These are phyloP conservation scores for Rheum nobile DNA, from an alignment of 148 eudicot genomes.

Conservation along the genomic window DNA sequence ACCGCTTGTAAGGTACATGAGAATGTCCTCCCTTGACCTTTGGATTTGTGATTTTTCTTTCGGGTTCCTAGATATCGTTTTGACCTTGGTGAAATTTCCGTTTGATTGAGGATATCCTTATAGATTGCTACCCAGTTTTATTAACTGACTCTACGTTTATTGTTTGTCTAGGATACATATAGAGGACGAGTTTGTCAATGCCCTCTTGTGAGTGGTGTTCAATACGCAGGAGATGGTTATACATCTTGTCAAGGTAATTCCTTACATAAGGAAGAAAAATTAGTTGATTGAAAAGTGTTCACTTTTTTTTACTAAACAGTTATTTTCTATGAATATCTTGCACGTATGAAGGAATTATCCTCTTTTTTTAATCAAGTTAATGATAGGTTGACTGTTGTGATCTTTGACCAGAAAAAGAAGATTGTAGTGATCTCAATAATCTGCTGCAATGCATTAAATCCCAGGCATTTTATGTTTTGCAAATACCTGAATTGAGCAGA, in stretches of 20 bases:
- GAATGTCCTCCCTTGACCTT: background rate
- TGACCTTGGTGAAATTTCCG: background rate
- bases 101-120: slow-evolving; percentile 2
- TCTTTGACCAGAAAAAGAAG: no score
- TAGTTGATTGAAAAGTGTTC: background rate
- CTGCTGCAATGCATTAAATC: background rate
- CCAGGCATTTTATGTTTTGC: background rate
- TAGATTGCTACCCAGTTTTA: background rate
- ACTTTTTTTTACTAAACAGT: background rate
- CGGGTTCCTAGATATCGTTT: background rate
- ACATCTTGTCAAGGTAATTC: slow-evolving; percentile 55
- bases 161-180: slow-evolving; percentile 53
- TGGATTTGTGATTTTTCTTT: background rate
- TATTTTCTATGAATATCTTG: background rate
- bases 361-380: background rate
- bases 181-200: slow-evolving; percentile 90
- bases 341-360: background rate
- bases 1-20: slow-evolving; percentile 70
- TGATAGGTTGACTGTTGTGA: no score
- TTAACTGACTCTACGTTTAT: background rate
- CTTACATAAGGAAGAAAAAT: background rate
- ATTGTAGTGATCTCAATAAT: background rate
- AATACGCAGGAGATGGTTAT: slow-evolving; percentile 82
- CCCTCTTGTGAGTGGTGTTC: slow-evolving; percentile 69
- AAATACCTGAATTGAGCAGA: background rate